Conservation (phyloP, 2,329 filamentous ascomycete species). For the Ophioceras dolichostomum region DNA sequence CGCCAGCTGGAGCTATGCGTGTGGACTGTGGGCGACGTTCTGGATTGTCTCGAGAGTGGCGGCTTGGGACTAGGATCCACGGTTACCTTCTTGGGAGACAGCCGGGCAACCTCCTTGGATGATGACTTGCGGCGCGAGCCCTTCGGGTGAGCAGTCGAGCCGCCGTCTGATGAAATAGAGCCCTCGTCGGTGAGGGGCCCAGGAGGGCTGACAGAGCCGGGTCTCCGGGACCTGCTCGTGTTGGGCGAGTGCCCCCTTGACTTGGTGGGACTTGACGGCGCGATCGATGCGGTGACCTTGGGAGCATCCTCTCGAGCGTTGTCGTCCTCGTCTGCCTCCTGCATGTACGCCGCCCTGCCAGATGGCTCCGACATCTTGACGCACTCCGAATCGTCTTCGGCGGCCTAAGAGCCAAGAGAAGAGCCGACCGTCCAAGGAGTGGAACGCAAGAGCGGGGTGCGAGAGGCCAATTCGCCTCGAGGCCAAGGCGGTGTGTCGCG, state of each 20-base stretch:
- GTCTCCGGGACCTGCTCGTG: conserved; percentile 24
- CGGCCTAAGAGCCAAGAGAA: too few species aligned
- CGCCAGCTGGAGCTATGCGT: conserved; percentile 11
- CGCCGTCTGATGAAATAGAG: background rate
- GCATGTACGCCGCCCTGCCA: conserved; percentile 28
- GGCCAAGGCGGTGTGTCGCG: background rate
- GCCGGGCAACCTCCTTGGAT: conserved; percentile 6
- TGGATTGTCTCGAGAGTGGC: conserved; percentile 23
- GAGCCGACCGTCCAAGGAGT: too few species aligned
- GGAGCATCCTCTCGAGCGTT: conserved; percentile 24
- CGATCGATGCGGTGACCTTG: conserved; percentile 29
- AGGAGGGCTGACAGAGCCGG: background rate
- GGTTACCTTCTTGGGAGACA: background rate
- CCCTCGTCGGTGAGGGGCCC: background rate
- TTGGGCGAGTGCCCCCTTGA: conserved; percentile 42
- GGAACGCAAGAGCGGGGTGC: too few species aligned
- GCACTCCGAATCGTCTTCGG: too few species aligned
- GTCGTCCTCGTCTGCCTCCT: conserved; percentile 38
- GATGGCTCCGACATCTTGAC: too few species aligned
- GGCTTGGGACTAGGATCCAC: conserved; percentile 6
- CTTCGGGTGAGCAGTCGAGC: conserved; percentile 21
- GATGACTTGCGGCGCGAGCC: conserved; percentile 18
- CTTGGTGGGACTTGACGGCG: conserved; percentile 28
- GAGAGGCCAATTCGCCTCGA: background rate
- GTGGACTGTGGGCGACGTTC: conserved; percentile 20